Evolutionary conservation across 495 filamentous ascomycete genomes (phyloP), one percentile per base, ranked within the genome.

Genomic region (Daldinia decipiens): DNA sequence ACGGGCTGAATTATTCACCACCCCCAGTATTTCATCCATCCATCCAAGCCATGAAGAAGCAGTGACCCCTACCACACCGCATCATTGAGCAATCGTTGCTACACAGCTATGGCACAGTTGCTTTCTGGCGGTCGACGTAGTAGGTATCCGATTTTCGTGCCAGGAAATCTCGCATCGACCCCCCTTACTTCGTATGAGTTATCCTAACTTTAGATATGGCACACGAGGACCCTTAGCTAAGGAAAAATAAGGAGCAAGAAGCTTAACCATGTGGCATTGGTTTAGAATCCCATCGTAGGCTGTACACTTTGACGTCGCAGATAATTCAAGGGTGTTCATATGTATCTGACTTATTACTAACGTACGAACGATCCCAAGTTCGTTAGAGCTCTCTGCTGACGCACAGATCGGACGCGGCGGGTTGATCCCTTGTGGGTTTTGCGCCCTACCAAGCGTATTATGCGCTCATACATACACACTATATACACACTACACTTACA

Each of bases 361-460:
- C 34, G 26, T 19, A 51, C 51, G 15, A 62, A 59, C 54, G 53
- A 72, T 72, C 65, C 59, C 70, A 68, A 57, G 55, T 57, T 21
- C 19, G 50, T 60, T 65, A 56, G 70, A 65, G 40, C 56, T 59
- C 56, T 59, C 27, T 53, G 60, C 65, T 72, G 59, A 72, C 65
- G 70, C 65, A 61, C 70, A 72, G 65, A 72, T 72, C 70, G 70
- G 56, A 68, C 70, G 70, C 65, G 40, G 61, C 65, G 70, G 65
- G 69, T 55, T 60, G 69, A 68, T 68, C 54, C 64, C 38, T 59
- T 67, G 69, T 72, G 64, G 69, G 53, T 70, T 58, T 27, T 68
- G 24, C 63, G 64, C 64, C 69, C 47, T 67, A 59, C 63, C 69
- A 59, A 63, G 63, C 59, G 27, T 60, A 38, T 50, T 72, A 72